Evolutionary conservation across 306 rosid species (phyloP).

Genomic region (Malus asiatica): DNA sequence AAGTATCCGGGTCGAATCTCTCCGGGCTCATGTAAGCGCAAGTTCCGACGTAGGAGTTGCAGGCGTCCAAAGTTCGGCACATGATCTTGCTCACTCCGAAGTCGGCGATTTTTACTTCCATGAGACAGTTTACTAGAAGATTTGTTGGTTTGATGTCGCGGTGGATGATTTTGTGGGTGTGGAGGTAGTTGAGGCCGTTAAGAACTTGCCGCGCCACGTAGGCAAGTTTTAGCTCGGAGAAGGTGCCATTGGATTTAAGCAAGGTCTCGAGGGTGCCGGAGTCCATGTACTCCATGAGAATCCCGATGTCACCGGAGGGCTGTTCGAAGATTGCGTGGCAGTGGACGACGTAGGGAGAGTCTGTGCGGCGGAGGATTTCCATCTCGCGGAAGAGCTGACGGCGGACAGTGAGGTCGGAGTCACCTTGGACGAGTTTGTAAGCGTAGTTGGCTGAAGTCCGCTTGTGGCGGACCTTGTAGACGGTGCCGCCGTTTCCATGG

Average conservation of each 20-base stretch:
- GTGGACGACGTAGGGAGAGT: constrained; percentile 52
- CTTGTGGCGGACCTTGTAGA: constrained; percentile 79
- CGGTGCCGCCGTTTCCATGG: constrained; percentile 86
- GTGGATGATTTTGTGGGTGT: constrained; percentile 68
- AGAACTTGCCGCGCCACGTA: constrained; percentile 62
- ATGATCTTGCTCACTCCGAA: constrained; percentile 82
- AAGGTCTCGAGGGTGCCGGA: constrained; percentile 51
- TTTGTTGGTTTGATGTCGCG: constrained; percentile 86
- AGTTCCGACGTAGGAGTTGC: constrained; percentile 86
- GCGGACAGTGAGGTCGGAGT: constrained; percentile 50
- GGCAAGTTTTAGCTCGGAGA: constrained; percentile 44
- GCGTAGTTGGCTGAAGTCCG: constrained; percentile 48
- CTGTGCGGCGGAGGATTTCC: constrained; percentile 79
- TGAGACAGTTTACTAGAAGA: constrained; percentile 41
- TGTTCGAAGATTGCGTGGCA: constrained; percentile 65
- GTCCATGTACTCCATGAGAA: constrained; percentile 79
- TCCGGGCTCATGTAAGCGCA: constrained; percentile 99
- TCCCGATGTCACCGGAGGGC: constrained; percentile 70
- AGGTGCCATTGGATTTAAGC: constrained; percentile 38
- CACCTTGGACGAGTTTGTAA: constrained; percentile 47
- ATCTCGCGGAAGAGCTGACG: constrained; percentile 61
- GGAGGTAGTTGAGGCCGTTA: constrained; percentile 62
- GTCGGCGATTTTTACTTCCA: constrained; percentile 75
- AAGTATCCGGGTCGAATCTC: constrained; percentile 74
- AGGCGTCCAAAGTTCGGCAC: constrained; percentile 66